Evolutionary conservation across 2,329 filamentous ascomycete genomes (phyloP), one percentile per base, ranked within the genome.

Genomic region (Fonsecaea erecta): DNA sequence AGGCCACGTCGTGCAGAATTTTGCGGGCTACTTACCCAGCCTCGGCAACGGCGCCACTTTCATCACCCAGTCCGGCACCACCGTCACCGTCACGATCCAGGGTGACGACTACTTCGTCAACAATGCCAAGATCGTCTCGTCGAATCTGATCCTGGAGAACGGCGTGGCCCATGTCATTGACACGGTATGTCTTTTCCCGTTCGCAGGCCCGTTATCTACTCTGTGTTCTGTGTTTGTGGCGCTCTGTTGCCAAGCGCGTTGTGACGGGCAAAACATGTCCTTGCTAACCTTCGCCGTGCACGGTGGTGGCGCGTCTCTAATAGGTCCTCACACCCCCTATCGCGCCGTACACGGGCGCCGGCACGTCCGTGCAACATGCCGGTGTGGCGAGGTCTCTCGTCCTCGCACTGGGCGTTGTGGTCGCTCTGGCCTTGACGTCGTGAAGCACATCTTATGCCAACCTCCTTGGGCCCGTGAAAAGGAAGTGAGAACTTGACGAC

Each of bases 61-160:
- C 16, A 30, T 52, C 2, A 60, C 56, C 11, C 56, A 60, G 28
- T 40, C 56, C 18, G 56, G 56, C 43, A 32, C 56, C 18, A 60
- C 56, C 21, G 28, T 60, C 40, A 60, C 56, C 8, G 56, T 60
- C 16, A 60, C 56, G 4, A 35, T 60, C 43, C 43, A 60, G 24
- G 56, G 56, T 7, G 56, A 52, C 12, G 56, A 60, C 26, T 60
- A 60, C 56, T 60, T 60, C 21, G 46, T 60, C 28, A 60, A 60
- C 56, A 52, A 60, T 21, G 56, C 56, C 48, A 60, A 52, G 43
- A 60, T 60, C 3, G 18, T 60, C 56, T 30, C 56, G 4, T 60
- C 56, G 40, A 60, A 60, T 32, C 56, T 60, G n/a, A 52, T 60
- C n/a, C 28, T 60, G 16, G 56, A 60, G 18, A 60, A 60, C 46